Evolutionary conservation across 73 alveolate genomes (phyloP).

Genomic region (Urostyla sp.): DNA sequence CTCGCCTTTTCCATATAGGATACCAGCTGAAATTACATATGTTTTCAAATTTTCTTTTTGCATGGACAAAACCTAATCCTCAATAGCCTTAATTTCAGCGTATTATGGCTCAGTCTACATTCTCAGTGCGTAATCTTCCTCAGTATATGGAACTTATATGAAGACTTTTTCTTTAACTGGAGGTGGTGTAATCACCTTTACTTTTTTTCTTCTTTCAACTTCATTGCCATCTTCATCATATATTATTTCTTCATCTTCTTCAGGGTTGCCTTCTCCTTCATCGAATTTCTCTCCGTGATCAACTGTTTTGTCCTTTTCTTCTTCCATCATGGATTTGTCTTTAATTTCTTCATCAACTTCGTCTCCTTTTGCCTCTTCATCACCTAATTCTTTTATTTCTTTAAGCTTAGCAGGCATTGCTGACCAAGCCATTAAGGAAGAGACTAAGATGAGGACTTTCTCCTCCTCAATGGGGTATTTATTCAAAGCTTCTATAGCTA

Average conservation of each 20-base stretch:
- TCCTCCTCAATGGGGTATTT: constrained; percentile 66
- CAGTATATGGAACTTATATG: constrained; percentile 70
- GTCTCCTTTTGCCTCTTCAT: constrained; percentile 51
- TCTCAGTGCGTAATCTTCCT: constrained; percentile 86
- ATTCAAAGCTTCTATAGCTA: constrained; percentile 63
- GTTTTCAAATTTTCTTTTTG: constrained; percentile 92
- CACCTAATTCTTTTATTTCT: constrained; percentile 64
- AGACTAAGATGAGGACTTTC: constrained; percentile 60
- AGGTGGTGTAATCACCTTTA: constrained; percentile 17
- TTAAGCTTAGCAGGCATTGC: constrained; percentile 56
- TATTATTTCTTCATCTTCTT: constrained; percentile 67
- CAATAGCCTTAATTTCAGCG: constrained; percentile 89
- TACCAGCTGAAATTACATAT: constrained; percentile 95
- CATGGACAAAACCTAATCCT: constrained; percentile 86
- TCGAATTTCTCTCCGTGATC: constrained; percentile 54
- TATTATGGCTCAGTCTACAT: constrained; percentile 86
- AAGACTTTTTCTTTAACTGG: constrained; percentile 1
- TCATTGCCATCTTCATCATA: constrained; percentile 41
- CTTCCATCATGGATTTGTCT: constrained; percentile 34
- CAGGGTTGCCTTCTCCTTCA: constrained; percentile 66
- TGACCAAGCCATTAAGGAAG: constrained; percentile 69
- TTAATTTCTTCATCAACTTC: constrained; percentile 56
- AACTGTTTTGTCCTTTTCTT: constrained; percentile 45
- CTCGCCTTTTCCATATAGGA: constrained; percentile 97
- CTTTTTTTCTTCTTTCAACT: constrained; percentile 20